A percentile compares a stretch with the other conserved stretches of the same genome.
These are phyloP conservation scores for Cadophora sp. DNA, from an alignment of 2,329 filamentous ascomycete genomes.

Conservation along the genomic window DNA sequence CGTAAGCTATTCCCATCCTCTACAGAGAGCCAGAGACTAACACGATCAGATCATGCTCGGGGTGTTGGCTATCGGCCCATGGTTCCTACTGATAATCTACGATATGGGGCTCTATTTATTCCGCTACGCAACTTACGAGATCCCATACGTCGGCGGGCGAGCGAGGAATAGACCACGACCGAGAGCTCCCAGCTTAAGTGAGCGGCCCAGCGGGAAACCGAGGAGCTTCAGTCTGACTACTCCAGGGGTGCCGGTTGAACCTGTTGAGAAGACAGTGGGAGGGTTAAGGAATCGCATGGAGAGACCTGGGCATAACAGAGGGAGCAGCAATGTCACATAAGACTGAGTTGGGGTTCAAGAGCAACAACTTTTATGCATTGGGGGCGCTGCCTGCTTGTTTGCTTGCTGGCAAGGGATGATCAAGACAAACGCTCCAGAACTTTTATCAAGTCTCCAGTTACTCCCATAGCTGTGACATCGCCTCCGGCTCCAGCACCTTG, in stretches of 20 bases:
- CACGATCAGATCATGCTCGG: slow-evolving; percentile 60
- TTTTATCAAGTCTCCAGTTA: slow-evolving; percentile 92
- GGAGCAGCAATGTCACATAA: slow-evolving; percentile 29
- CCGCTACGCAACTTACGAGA: slow-evolving; percentile 62
- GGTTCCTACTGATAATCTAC: slow-evolving; percentile 66
- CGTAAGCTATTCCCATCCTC: slow-evolving; percentile 53
- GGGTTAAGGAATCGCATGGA: slow-evolving; percentile 36
- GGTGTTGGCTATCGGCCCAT: slow-evolving; percentile 66
- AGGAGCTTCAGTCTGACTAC: slow-evolving; percentile 40
- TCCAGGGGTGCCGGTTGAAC: slow-evolving; percentile 36
- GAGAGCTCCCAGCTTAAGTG: slow-evolving; percentile 65
- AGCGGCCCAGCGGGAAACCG: slow-evolving; percentile 58
- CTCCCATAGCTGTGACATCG: slow-evolving; percentile 97
- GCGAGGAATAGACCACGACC: slow-evolving; percentile 65
- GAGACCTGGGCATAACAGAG: slow-evolving; percentile 30
- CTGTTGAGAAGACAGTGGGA: slow-evolving; percentile 35
- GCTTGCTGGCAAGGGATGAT: slow-evolving; percentile 13
- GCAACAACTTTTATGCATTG: slow-evolving; percentile 33
- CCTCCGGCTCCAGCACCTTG: slow-evolving; percentile 94
- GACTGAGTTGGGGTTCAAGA: slow-evolving; percentile 27
- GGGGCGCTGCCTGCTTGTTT: slow-evolving; percentile 14
- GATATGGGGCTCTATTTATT: slow-evolving; percentile 68
- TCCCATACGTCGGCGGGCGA: slow-evolving; percentile 66
- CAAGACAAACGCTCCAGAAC: slow-evolving; percentile 67
- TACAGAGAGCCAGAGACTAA: slow-evolving; percentile 25